Evolutionary conservation across 106 monocot species (phyloP).

Genomic region (Acanthochlamys bracteata): DNA sequence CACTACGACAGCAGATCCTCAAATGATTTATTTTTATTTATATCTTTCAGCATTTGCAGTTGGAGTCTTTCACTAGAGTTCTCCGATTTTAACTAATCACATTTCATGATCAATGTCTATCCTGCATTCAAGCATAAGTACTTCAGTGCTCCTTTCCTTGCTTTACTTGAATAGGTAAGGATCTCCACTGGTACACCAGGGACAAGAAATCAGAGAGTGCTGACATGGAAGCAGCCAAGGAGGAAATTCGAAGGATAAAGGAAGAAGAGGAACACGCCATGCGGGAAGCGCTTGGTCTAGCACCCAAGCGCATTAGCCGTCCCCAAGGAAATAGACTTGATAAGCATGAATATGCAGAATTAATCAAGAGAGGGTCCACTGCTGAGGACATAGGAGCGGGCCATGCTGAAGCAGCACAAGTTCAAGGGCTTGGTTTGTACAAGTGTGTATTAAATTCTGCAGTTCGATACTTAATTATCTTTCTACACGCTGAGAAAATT

Average conservation of each 20-base stretch:
- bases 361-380: conserved; percentile 80
- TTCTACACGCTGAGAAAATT: too few species aligned
- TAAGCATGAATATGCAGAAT: conserved; percentile 93
- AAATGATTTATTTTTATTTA: too few species aligned
- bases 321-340: conserved; percentile 72
- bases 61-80: too few species aligned
- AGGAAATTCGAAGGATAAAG: conserved; percentile 86
- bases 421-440: conserved; percentile 92
- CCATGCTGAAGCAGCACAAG: conserved; percentile 97
- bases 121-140: neutral
- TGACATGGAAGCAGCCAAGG: conserved; percentile 52
- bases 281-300: conserved; percentile 95
- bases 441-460: conserved; percentile 40
- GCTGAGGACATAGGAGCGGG: conserved; percentile 93
- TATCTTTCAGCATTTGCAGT: too few species aligned
- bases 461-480: too few species aligned
- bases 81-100: too few species aligned
- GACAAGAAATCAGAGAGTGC: conserved; percentile 53
- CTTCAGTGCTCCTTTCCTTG: neutral
- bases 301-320: conserved; percentile 63
- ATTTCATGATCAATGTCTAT: too few species aligned
- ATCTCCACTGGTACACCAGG: conserved; percentile 77
- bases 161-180: conserved; percentile 48
- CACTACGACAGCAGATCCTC: too few species aligned
- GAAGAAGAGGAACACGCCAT: conserved; percentile 97